Evolutionary conservation across 495 filamentous ascomycete genomes (phyloP), one percentile per base, ranked within the genome.

Genomic region (Annulohypoxylon stygium): DNA sequence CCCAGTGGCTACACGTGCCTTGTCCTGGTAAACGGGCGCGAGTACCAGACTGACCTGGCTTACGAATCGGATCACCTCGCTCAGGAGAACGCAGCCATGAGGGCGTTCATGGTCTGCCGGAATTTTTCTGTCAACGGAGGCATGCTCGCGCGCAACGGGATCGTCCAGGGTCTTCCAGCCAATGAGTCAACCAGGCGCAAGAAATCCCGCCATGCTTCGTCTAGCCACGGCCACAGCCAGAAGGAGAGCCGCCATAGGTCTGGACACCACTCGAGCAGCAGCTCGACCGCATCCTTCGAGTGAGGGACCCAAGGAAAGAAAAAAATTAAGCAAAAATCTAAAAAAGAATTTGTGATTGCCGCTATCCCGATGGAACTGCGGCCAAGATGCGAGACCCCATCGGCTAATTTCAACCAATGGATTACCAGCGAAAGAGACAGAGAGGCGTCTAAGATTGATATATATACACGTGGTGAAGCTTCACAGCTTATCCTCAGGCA

Each of bases 111-210:
- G 85, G 95, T 98, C 68, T 99, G 96, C 86, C 92, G 95, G 79
- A 97, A 97, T 84, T 98, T 99, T 85, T 98, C 95, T 69, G 91
- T 97, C 80, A 98, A 97, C 81, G 96, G 97, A 76, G 95, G 95
- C 82, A 97, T 95, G 93, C 88, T 79, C 83, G 93, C 78, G 85
- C 93, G 83, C 85, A 93, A 83, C 87, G 93, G 93, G 25, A 90
- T 94, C 53, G 87, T 96, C 78, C 94, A 97, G 87, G 94, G 94
- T 43, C 85, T 96, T 47, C 94, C 94, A 50, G 93, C 84, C 66
- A 85, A 85, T 75, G 86, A 88, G 65, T 76, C 80, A 68, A 80
- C 65, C 76, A 83, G 81, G 76, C 85, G 84, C 78, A 79, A 80
- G 75, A 85, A 83, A 74, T 81, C 84, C 65, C 85, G 83, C 62